Evolutionary conservation across 2,329 filamentous ascomycete species (phyloP), one percentile per base, ranked within the genome.

Genomic region (Penicillium sp.): DNA sequence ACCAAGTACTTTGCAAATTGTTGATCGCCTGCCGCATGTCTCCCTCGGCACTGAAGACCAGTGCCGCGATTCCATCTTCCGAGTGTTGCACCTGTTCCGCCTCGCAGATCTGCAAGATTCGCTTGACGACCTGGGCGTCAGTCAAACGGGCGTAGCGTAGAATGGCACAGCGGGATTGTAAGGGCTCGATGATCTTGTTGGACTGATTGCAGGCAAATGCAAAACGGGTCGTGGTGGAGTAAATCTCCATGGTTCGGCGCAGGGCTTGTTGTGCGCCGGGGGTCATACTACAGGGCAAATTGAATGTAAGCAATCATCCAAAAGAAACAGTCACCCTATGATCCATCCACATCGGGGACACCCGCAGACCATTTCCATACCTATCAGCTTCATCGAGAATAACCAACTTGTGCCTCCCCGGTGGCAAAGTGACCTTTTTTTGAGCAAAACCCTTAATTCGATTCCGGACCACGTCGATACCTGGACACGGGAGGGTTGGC

Each of bases 21-120:
- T 98, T 98, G 76, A 98, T 95, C 33, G 93, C 93, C 73, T 98
- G 93, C 52, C 93, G 83, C 93, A 98, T 98, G 67, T 98, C 93
- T 48, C 93, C 93, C 70, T 98, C 93, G 5, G 93, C 93, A 53
- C 86, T 93, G 74, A 98, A 98, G 1, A 98, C 90, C 32, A 98
- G 76, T n/a, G 93, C 93, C 0, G 91, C 93, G 50, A 97, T 77
- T 1, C 93, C 93, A 66, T 97, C 91, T 60, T 98, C 93, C 44
- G 84, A 90, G 71, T 90, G 88, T 65, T 93, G 78, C 39, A 97
- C 90, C 56, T 87, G 83, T 71, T 98, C 93, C 1, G 89, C 90
- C 65, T 93, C 86, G 65, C 90, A 93, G 59, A 98, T 93, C 66
- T 97, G 90, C 70, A 93, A 75, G 52, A 98, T 71, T 36, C 93